Evolutionary conservation across 352 stramenopile species (phyloP), one percentile per base, ranked within the genome.

Genomic region (Globisporangium solare): DNA sequence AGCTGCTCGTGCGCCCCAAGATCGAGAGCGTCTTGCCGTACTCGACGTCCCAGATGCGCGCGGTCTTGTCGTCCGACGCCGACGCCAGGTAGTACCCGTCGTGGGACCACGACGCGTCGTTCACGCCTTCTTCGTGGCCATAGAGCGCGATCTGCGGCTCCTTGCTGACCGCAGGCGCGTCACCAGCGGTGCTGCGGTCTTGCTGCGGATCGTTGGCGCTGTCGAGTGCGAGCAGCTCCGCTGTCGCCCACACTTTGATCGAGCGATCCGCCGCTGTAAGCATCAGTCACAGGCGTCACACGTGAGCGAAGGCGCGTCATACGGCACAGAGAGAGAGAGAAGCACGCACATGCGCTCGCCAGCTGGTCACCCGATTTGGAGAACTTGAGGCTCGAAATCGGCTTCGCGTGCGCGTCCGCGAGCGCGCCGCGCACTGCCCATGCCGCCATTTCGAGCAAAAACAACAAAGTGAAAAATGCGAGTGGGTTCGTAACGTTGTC

Each of bases 1-100:
- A 51, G 59, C 56, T 73, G 61, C 37, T 67, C 51, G 75, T 78
- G 27, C 69, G 73, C 24, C 85, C 86, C 32, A 98, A 71, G 0
- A 83, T 83, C 14, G 73, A 70, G 4, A 93, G 68, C 27, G 70
- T 80, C 51, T 85, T 81, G 39, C 79, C 83, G 27, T 87, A 89
- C 62, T 96, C 84, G 15, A 95, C 89, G 70, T 98, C 94, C 94
- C 96, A 99, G 1, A 99, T 67, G 18, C 93, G 83, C 41, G 98
- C 68, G 0, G 95, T 98, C 48, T 94, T 95, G 71, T 99, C 97
- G 67, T 99, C 97, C 11, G 86, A 97, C 8, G 94, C 95, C 6
- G 96, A 98, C 12, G 88, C 94, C 31, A 99, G 58, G 52, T 95
- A 96, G 37, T 62, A 71, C 11, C 79, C 75, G 49, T 95, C 85